Conservation (phyloP, 768 basidiomycete genomes). For the Collybia sordida region DNA sequence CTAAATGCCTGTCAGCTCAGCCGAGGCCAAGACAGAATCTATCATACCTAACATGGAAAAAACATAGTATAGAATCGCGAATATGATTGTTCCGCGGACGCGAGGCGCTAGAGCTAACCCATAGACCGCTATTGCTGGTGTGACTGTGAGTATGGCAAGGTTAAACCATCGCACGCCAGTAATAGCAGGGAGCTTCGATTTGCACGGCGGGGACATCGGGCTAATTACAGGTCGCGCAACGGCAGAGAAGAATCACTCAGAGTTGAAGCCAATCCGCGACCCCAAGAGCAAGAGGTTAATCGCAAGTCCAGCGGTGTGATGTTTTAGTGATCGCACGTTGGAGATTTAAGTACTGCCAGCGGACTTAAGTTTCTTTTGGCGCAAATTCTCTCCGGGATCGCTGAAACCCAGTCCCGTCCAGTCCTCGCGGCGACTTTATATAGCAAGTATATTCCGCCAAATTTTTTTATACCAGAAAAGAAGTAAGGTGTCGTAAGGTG, state of each 20-base stretch:
- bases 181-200: conserved; percentile 43
- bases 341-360: conserved; percentile 8
- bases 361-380: conserved; percentile 16
- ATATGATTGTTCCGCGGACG: conserved; percentile 54
- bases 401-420: conserved; percentile 1
- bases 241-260: not conserved
- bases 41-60: conserved; percentile 79
- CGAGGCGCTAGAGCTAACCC: conserved; percentile 54
- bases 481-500: conserved; percentile 2
- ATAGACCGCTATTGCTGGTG: conserved; percentile 70
- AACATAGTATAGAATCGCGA: conserved; percentile 71
- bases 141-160: conserved; percentile 62
- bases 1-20: conserved; percentile 24
- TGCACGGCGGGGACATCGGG: conserved; percentile 14
- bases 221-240: not conserved
- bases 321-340: conserved; percentile 5
- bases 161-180: conserved; percentile 77
- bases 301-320: not conserved
- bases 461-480: conserved; percentile 6
- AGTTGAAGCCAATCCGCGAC: not conserved
- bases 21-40: conserved; percentile 10
- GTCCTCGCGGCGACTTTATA: conserved; percentile 12
- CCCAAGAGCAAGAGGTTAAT: not conserved
- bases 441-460: conserved; percentile 8
- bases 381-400: conserved; percentile 19